Conservation (phyloP, 2,329 filamentous ascomycete genomes). For the Penicillium sp. region DNA sequence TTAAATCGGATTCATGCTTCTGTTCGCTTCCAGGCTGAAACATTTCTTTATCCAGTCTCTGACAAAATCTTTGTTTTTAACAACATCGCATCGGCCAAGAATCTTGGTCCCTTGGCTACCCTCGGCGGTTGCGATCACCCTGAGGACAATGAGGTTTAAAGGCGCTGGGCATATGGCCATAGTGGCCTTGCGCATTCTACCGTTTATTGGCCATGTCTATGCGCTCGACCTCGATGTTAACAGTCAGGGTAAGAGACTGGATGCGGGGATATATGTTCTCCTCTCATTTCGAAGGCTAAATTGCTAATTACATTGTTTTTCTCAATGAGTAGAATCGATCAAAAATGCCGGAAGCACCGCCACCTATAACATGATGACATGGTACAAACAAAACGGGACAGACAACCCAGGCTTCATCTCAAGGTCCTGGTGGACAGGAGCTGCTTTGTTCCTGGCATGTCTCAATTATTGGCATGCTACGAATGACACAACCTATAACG, state of each 20-base stretch:
- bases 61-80: neutral
- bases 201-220: neutral
- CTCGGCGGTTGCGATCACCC: neutral
- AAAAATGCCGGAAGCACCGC: conserved; percentile 39
- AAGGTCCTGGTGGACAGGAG: conserved; percentile 73
- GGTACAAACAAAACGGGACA: conserved; percentile 51
- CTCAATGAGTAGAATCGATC: conserved; percentile 30
- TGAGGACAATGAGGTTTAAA: neutral
- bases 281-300: neutral
- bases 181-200: conserved; percentile 1
- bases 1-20: neutral
- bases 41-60: neutral
- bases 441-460: conserved; percentile 65
- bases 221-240: conserved; percentile 3
- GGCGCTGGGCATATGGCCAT: conserved; percentile 1
- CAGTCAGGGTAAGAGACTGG: neutral
- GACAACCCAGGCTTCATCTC: conserved; percentile 55
- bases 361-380: conserved; percentile 50
- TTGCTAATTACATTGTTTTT: neutral
- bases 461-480: conserved; percentile 68
- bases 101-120: neutral
- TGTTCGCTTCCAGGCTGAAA: neutral
- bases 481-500: conserved; percentile 61
- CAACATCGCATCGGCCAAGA: neutral
- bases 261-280: conserved; percentile 15